Conservation (phyloP, 306 rosid genomes). For the Rosa multiflora region DNA sequence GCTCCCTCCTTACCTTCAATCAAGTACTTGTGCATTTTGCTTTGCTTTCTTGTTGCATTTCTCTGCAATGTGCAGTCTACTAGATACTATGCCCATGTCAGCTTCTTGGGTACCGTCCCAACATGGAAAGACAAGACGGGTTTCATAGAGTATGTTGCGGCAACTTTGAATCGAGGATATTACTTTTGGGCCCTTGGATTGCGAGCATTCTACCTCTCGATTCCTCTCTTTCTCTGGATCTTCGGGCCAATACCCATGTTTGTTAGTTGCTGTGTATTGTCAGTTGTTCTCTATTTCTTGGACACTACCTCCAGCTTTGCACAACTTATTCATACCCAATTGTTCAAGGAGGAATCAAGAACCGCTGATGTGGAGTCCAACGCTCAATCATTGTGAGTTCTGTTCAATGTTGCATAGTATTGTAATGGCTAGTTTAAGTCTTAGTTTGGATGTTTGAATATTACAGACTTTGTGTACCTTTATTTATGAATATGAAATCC, state of each 20-base stretch:
- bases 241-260: constrained; percentile 40
- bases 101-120: constrained; percentile 79
- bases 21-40: constrained; percentile 63
- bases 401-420: constrained; percentile 24
- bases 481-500: background rate
- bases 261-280: constrained; percentile 25
- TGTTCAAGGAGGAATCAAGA: constrained; percentile 38
- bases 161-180: constrained; percentile 69
- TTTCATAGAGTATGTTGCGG: constrained; percentile 37
- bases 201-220: constrained; percentile 33
- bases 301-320: constrained; percentile 67
- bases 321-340: constrained; percentile 44
- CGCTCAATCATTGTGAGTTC: constrained; percentile 25
- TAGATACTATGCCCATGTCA: constrained; percentile 76
- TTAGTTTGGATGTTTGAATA: background rate
- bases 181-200: constrained; percentile 55
- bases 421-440: background rate
- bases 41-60: constrained; percentile 80
- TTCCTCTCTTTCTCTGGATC: constrained; percentile 45
- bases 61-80: constrained; percentile 82
- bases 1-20: constrained; percentile 33
- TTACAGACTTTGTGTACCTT: background rate
- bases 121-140: constrained; percentile 44
- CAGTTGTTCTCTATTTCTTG: constrained; percentile 26
- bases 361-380: constrained; percentile 44